Percentiles rank a stretch among this genome's conserved stretches.
These are phyloP conservation scores for Penicillium olsonii DNA, from an alignment of 2,329 filamentous ascomycete genomes.

Conservation along the genomic window DNA sequence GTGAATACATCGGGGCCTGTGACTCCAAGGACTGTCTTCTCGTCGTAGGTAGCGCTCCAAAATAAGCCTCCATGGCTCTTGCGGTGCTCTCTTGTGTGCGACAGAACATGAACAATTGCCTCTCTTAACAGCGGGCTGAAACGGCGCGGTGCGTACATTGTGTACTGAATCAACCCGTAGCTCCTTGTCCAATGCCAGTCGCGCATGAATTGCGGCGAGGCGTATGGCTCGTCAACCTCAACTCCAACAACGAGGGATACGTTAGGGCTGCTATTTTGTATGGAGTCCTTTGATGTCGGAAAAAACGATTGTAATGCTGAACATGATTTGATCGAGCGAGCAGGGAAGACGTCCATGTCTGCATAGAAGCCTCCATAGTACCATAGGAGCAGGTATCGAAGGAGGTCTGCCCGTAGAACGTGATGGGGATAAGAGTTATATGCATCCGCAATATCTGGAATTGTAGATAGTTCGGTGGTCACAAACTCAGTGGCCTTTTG, in stretches of 20 bases:
- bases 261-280: conserved; percentile 10
- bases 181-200: conserved; percentile 38
- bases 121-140: conserved; percentile 37
- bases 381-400: conserved; percentile 40
- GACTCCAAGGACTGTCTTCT: conserved; percentile 32
- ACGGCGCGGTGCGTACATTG: conserved; percentile 36
- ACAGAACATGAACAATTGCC: conserved; percentile 32
- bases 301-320: conserved; percentile 21
- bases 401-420: conserved; percentile 53
- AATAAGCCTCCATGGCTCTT: conserved; percentile 15
- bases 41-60: conserved; percentile 18
- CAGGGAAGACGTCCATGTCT: conserved; percentile 36
- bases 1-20: conserved; percentile 39
- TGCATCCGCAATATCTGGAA: background rate
- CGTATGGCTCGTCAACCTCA: conserved; percentile 39
- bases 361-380: conserved; percentile 39
- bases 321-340: conserved; percentile 30
- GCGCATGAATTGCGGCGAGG: conserved; percentile 31
- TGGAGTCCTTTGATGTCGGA: conserved; percentile 8
- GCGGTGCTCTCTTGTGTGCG: conserved; percentile 33
- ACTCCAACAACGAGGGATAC: conserved; percentile 36
- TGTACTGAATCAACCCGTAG: conserved; percentile 39
- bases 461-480: background rate
- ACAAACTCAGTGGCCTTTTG: background rate
- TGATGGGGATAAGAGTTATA: conserved; percentile 44